Base-by-base conservation (phyloP, 441 rosid species). In the Croton laevigatus region DNA sequence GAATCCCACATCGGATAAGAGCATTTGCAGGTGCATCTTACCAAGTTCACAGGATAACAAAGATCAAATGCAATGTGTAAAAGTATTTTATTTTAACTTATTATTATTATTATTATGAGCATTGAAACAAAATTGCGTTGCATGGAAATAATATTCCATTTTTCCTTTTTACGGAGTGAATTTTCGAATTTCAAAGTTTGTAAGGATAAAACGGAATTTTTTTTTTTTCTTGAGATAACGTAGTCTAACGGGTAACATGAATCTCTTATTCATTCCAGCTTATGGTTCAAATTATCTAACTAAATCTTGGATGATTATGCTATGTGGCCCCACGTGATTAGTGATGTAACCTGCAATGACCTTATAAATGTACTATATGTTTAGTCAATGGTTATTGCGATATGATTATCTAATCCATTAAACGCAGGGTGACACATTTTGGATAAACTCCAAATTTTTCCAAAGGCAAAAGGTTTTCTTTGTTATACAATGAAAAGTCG, bases 371-470 rank as follows among this genome's bases (percentile, higher is more conserved):
- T 7, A 7, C 16, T 1, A 3, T 6, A 8, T 34, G 3, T 62
- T 49, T 55, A 14, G 16, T 38, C 53, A 38, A 11, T 58, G 68
- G 58, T 16, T 36, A 36, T 13, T 20, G 20, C 5, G 19, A 54
- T 54, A 8, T 22, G 19, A 65, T 45, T 20, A 55, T 68, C 62
- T 54, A 45, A 27, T 42, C 5, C 11, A 8, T 23, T 8, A n/a
- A 49, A 17, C 17, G 20, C 16, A 40, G 7, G 61, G 13, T 32
- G 42, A 8, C 42, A 54, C 71, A 11, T 8, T 22, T 36, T 68
- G 76, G 72, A 78, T 73, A 75, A 57, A 73, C 72, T 61, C 51
- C 1, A 69, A 59, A 11, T 58, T 38, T 46, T 69, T n/a, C n/a
- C n/a, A n/a, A n/a, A n/a, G n/a, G 53, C 40, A 5, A 67, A 40